Evolutionary conservation across 2,329 filamentous ascomycete species (phyloP).

Genomic region (Exophiala aquamarina): DNA sequence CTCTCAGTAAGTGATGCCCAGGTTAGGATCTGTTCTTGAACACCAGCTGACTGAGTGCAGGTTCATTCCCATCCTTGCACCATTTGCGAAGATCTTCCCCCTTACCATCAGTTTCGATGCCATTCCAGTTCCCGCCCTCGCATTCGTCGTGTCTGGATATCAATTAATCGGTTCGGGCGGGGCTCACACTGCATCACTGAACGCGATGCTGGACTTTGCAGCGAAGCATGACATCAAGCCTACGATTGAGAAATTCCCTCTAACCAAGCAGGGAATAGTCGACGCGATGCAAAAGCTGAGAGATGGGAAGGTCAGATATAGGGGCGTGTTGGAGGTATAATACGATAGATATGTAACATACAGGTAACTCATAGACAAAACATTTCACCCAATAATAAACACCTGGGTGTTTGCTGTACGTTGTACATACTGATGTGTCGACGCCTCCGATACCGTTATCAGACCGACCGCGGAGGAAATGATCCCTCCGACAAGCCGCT

Average conservation of each 20-base stretch:
- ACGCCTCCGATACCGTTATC: too few relatives aligned
- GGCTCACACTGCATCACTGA: constrained; percentile 52
- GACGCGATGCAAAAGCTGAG: constrained; percentile 50
- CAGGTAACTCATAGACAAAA: too few relatives aligned
- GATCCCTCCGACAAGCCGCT: too few relatives aligned
- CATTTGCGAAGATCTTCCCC: constrained; percentile 36
- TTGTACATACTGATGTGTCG: too few relatives aligned
- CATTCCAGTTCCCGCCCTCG: constrained; percentile 13
- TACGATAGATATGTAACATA: too few relatives aligned
- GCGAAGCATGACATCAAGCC: constrained; percentile 62
- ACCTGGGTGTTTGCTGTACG: too few relatives aligned
- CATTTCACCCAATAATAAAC: too few relatives aligned
- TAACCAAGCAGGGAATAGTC: constrained; percentile 52
- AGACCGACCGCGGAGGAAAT: too few relatives aligned
- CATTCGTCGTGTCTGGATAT: constrained; percentile 13
- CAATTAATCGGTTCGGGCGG: constrained; percentile 16
- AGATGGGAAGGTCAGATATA: constrained; percentile 50
- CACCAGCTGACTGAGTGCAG: constrained; percentile 5
- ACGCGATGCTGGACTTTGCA: constrained; percentile 67
- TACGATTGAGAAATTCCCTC: constrained; percentile 63
- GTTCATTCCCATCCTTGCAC: constrained; percentile 33
- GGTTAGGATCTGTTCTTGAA: neutral
- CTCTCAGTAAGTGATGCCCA: constrained; percentile 31
- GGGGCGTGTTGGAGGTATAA: constrained; percentile 36
- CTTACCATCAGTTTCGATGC: constrained; percentile 31